phyloP scores from a whole-genome alignment of 2,329 filamentous ascomycete species.

The Davidsoniella virescens region DNA sequence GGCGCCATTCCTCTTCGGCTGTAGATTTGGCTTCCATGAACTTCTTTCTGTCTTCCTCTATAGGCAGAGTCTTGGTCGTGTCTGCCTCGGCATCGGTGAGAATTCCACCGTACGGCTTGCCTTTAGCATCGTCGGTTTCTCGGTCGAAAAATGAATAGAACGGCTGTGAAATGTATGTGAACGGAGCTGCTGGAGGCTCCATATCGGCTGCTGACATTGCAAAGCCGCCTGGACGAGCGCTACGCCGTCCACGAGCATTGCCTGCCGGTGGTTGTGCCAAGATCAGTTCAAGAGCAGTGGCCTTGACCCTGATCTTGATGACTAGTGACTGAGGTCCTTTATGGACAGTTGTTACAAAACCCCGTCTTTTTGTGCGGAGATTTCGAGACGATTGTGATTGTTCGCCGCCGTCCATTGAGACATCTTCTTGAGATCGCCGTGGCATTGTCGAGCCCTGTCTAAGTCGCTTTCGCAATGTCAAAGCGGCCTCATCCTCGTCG shows the following conservation, averaged over 20 bases:
- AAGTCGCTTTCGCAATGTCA: conserved; percentile 8
- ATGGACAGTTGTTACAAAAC: conserved; percentile 2
- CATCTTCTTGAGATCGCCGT: conserved; percentile 16
- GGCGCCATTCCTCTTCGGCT: conserved; percentile 83
- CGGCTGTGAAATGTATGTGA: conserved; percentile 49
- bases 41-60: conserved; percentile 60
- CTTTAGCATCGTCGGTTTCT: conserved; percentile 75
- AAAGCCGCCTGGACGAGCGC: conserved; percentile 4
- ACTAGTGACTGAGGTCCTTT: conserved; percentile 29
- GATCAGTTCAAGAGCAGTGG: conserved; percentile 43
- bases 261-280: conserved; percentile 18
- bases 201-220: conserved; percentile 1
- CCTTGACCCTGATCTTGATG: conserved; percentile 41
- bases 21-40: conserved; percentile 84
- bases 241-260: conserved; percentile 3
- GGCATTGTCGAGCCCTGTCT: conserved; percentile 10
- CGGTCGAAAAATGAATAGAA: conserved; percentile 83
- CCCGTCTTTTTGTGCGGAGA: conserved; percentile 7
- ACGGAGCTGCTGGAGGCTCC: conserved; percentile 33
- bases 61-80: conserved; percentile 74
- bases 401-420: conserved; percentile 17
- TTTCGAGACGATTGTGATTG: conserved; percentile 2
- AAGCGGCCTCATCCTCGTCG: conserved; percentile 11
- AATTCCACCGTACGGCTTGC: conserved; percentile 91
- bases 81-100: conserved; percentile 79